A percentile compares a stretch with the other conserved stretches of the same genome.
Evolutionary conservation across 2,329 filamentous ascomycete genomes (phyloP).

Genomic region (Ceratocystis smalleyi): DNA sequence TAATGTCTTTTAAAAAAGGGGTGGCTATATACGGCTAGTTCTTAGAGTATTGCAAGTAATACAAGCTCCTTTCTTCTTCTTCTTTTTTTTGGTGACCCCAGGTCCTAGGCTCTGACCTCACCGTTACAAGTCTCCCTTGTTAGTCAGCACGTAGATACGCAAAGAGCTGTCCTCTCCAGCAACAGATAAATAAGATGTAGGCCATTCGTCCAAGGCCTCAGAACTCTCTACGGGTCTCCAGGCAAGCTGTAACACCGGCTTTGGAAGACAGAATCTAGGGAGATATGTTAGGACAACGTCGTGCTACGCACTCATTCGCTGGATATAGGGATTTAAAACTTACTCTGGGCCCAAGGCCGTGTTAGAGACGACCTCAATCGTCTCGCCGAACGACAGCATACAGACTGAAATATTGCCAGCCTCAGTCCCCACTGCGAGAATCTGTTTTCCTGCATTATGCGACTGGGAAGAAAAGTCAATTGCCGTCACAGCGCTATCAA

Average conservation of each 20-base stretch:
- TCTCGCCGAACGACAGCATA: slow-evolving; percentile 4
- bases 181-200: slow-evolving; percentile 31
- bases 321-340: background rate
- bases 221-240: slow-evolving; percentile 41
- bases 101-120: background rate
- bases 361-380: slow-evolving; percentile 6
- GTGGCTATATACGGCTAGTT: background rate
- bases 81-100: background rate
- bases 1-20: slow-evolving; percentile 1
- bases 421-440: slow-evolving; percentile 45
- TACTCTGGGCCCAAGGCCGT: slow-evolving; percentile 10
- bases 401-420: slow-evolving; percentile 28
- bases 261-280: slow-evolving; percentile 41
- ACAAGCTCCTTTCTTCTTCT: background rate
- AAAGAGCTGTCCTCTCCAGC: slow-evolving; percentile 47
- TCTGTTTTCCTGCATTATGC: slow-evolving; percentile 19
- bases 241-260: slow-evolving; percentile 48
- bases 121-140: background rate
- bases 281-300: background rate
- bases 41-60: no score
- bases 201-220: slow-evolving; percentile 19
- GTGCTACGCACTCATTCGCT: background rate
- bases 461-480: slow-evolving; percentile 42
- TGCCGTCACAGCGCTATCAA: slow-evolving; percentile 50
- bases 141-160: slow-evolving; percentile 37